Conservation (phyloP, 495 filamentous ascomycete species). For the Talaromyces trachyspermus region DNA sequence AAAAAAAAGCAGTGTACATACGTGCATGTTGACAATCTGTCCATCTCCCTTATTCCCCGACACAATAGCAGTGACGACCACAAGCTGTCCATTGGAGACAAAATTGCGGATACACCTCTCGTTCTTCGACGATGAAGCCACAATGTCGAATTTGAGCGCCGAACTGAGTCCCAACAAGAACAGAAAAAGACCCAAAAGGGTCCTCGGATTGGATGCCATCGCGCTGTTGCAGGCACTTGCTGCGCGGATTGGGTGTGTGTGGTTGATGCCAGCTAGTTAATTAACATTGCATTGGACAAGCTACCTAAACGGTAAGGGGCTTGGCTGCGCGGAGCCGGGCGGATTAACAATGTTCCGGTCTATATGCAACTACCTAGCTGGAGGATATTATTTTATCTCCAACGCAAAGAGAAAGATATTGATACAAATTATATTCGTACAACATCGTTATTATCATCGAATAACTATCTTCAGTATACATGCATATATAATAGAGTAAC, state of each 20-base stretch:
- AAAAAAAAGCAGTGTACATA: conserved; percentile 39
- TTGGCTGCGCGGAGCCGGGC: background rate
- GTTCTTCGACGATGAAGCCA: conserved; percentile 57
- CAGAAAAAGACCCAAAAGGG: conserved; percentile 28
- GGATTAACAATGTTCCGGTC: background rate
- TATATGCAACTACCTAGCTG: too few species aligned
- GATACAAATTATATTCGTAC: background rate
- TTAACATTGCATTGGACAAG: too few species aligned
- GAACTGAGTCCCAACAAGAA: conserved; percentile 38
- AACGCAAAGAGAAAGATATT: too few species aligned
- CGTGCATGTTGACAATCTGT: conserved; percentile 90
- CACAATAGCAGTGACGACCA: conserved; percentile 94
- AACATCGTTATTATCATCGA: conserved; percentile 1
- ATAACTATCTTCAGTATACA: conserved; percentile 2
- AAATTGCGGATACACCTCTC: conserved; percentile 97
- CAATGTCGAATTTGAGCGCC: conserved; percentile 90
- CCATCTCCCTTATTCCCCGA: conserved; percentile 84
- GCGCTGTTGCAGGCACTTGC: conserved; percentile 15
- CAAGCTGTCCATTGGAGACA: conserved; percentile 83
- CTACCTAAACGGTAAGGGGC: conserved; percentile 1
- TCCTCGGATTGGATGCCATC: conserved; percentile 27
- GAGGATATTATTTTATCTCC: too few species aligned
- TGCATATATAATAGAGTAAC: conserved; percentile 1
- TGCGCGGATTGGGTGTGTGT: background rate
- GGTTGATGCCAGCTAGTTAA: conserved; percentile 7